Evolutionary conservation across 2,329 filamentous ascomycete species (phyloP), one percentile per base, ranked within the genome.

Genomic region (Aspergillus jensenii): DNA sequence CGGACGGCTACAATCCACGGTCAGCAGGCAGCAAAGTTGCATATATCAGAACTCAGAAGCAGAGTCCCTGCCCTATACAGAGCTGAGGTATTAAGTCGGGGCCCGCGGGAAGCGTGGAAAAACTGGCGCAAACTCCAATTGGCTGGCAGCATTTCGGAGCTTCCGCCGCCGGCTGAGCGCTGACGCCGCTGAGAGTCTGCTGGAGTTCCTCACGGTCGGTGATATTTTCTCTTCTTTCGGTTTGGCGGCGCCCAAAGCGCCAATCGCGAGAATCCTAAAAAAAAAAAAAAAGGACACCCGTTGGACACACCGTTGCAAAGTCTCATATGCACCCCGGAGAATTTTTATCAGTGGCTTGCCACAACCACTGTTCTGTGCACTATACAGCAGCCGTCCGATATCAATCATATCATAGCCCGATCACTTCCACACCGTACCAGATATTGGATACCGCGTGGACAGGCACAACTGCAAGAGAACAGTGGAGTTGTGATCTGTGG

Each of bases 241-340:
- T 27, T 48, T 57, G 49, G 44, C 49, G 48, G 49, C 35, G 21
- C 35, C 37, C 12, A 31, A 21, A 37, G 44, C 44, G 43, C 49
- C 44, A 53, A 48, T 57, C 44, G 49, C 49, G 49, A 44, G 44
- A 49, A 53, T 8, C 33, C 15, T 21, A 8, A 49, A 52, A 52
- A 57, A 45, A 33, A 45, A 40, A 55, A 19, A 49, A 52, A 52
- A 57, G 27, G 35, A 40, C 46, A 50, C 19, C 35, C 35, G 35
- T 37, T 37, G 4, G 35, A 37, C 35, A 7, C 35, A 52, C 33
- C 21, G 17, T n/a, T 41, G n/a, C 9, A 14, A 19, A 17, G 25
- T 37, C 17, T n/a, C 14, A 23, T 48, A 19, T 49, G 47, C 47
- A 49, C 33, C 33, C 27, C 47, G 35, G 35, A n/a, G 35, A 37